A percentile compares a stretch with the other conserved stretches of the same genome.
These are phyloP conservation scores for Spathaspora girioi DNA, from an alignment of 805 yeast genomes.

Conservation along the genomic window DNA sequence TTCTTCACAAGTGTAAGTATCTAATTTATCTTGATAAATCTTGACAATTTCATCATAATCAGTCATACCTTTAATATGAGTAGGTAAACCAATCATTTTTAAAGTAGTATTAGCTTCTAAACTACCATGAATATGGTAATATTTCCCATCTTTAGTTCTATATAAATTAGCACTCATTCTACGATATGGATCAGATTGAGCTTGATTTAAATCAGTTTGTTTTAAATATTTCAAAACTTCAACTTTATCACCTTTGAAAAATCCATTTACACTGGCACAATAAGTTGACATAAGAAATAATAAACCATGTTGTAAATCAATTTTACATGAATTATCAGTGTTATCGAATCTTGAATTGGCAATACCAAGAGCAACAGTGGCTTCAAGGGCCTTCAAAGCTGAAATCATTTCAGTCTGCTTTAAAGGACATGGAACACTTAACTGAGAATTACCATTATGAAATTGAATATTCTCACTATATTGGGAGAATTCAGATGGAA, in stretches of 20 bases:
- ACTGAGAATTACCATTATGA: constrained; percentile 8
- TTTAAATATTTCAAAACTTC: constrained; percentile 10
- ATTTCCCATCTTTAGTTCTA: constrained; percentile 23
- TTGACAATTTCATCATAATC: constrained; percentile 21
- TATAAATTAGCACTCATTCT: constrained; percentile 31
- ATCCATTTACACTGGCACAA: constrained; percentile 25
- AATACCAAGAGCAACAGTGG: constrained; percentile 14
- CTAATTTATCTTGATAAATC: constrained; percentile 16
- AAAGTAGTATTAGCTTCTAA: constrained; percentile 26
- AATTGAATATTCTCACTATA: constrained; percentile 9
- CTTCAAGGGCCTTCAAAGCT: constrained; percentile 22
- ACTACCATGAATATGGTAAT: constrained; percentile 30
- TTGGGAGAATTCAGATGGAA: constrained; percentile 14
- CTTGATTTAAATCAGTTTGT: constrained; percentile 8
- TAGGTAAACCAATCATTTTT: constrained; percentile 29
- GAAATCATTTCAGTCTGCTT: constrained; percentile 20
- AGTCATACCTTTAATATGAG: constrained; percentile 16
- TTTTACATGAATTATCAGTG: constrained; percentile 2
- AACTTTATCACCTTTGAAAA: constrained; percentile 19
- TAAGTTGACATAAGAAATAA: constrained; percentile 28
- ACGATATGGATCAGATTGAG: constrained; percentile 17
- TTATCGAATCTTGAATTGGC: constrained; percentile 13
- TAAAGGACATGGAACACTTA: constrained; percentile 22
- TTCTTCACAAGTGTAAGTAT: constrained; percentile 21
- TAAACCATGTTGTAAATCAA: constrained; percentile 23